These are phyloP conservation scores for Stephania japonica DNA, from an alignment of 164 flowering plant species.

Conservation along the genomic window DNA sequence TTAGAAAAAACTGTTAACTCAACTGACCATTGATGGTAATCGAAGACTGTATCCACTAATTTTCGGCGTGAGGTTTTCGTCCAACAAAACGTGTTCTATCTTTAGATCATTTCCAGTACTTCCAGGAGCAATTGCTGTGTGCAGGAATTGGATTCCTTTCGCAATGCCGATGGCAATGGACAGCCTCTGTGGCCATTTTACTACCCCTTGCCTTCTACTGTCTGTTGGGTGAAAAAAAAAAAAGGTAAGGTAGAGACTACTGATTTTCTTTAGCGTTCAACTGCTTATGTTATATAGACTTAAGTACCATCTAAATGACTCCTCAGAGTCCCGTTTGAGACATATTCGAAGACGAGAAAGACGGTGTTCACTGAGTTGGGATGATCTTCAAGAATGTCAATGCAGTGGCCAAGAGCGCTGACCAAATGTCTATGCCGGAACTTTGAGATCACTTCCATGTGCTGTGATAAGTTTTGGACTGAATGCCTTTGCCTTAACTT, in stretches of 20 bases:
- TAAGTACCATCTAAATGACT: constrained; percentile 59
- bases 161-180: constrained; percentile 57
- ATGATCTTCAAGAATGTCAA: constrained; percentile 44
- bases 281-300: not conserved
- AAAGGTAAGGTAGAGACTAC: not conserved
- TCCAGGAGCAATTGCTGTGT: constrained; percentile 52
- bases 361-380: constrained; percentile 40
- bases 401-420: constrained; percentile 81
- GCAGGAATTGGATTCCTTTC: constrained; percentile 77
- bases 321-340: constrained; percentile 54
- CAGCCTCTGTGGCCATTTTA: constrained; percentile 87
- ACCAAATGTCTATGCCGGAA: constrained; percentile 72
- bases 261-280: not conserved
- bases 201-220: constrained; percentile 46
- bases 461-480: constrained; percentile 42
- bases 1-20: not conserved
- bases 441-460: constrained; percentile 57
- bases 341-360: constrained; percentile 55
- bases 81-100: constrained; percentile 57
- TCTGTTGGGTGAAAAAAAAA: constrained; percentile 31
- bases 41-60: constrained; percentile 61
- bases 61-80: constrained; percentile 65
- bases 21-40: constrained; percentile 44
- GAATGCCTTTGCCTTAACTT: constrained; percentile 50
- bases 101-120: constrained; percentile 57